phyloP scores from a whole-genome alignment of 2,329 filamentous ascomycete species.

The Akanthomyces uredinophilus region DNA sequence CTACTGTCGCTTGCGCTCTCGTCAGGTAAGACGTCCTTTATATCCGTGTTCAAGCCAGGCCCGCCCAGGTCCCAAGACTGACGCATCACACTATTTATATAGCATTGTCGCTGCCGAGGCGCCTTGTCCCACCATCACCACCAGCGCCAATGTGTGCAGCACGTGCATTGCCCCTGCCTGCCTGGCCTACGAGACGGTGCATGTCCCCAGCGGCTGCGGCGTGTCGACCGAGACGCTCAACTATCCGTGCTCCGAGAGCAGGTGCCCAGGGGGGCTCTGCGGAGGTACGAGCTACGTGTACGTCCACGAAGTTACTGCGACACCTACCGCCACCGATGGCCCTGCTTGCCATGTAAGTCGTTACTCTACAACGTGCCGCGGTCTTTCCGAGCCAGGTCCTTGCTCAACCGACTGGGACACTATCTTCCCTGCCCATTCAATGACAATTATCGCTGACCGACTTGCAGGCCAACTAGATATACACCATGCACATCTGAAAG shows the following conservation, averaged over 20 bases:
- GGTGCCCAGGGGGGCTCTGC: constrained; percentile 21
- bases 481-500: background rate
- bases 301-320: constrained; percentile 1
- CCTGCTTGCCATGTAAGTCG: constrained; percentile 5
- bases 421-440: too few species aligned
- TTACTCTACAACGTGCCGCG: background rate
- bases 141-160: constrained; percentile 27
- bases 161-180: constrained; percentile 30
- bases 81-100: background rate
- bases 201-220: constrained; percentile 26
- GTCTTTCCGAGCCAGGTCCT: too few species aligned
- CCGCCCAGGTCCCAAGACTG: too few species aligned
- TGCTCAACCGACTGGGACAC: too few species aligned
- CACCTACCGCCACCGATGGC: constrained; percentile 9
- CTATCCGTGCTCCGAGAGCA: constrained; percentile 21
- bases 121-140: constrained; percentile 31
- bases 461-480: background rate
- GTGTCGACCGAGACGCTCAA: constrained; percentile 24
- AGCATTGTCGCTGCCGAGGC: constrained; percentile 3
- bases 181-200: constrained; percentile 27
- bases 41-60: background rate
- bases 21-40: background rate
- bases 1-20: background rate
- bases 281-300: constrained; percentile 21
- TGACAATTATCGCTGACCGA: background rate